These are phyloP conservation scores for Cupressus sempervirens DNA, from an alignment of 75 land plant genomes.

Conservation along the genomic window DNA sequence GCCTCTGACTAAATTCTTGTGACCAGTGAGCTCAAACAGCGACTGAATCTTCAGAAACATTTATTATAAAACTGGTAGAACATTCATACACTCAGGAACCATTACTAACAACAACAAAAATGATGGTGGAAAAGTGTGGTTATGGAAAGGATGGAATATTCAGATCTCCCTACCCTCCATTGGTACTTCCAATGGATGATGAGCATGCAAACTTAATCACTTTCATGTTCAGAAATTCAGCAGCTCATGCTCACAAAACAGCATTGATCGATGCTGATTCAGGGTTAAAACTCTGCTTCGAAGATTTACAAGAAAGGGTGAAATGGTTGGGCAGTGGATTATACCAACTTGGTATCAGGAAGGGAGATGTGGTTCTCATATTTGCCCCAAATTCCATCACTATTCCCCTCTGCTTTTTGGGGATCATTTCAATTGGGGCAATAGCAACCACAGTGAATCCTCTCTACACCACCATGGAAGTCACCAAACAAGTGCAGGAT, in stretches of 20 bases:
- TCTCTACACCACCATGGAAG: conserved; percentile 44
- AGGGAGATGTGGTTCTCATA: conserved; percentile 59
- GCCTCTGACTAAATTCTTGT: too few species aligned
- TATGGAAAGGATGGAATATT: conserved; percentile 35
- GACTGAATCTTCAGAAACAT: too few species aligned
- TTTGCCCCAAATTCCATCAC: conserved; percentile 50
- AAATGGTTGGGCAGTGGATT: conserved; percentile 20
- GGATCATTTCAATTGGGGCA: conserved; percentile 45
- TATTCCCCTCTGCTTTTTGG: conserved; percentile 42
- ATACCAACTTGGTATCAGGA: conserved; percentile 29
- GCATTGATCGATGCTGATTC: conserved; percentile 54
- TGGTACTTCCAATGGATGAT: conserved; percentile 21
- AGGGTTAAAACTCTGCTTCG: conserved; percentile 32
- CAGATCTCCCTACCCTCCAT: conserved; percentile 30
- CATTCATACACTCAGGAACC: too few species aligned
- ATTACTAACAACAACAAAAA: neutral
- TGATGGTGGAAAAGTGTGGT: conserved; percentile 29
- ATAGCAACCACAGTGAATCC: conserved; percentile 64
- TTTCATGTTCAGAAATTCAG: too few species aligned
- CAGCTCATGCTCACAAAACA: conserved; percentile 21
- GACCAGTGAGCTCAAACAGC: too few species aligned
- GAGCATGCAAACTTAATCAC: too few species aligned
- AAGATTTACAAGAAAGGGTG: conserved; percentile 24
- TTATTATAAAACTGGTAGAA: neutral
- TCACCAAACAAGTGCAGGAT: conserved; percentile 46